These are phyloP conservation scores for Teunomyces pallodes DNA, from an alignment of 805 yeast genomes.

Conservation along the genomic window DNA sequence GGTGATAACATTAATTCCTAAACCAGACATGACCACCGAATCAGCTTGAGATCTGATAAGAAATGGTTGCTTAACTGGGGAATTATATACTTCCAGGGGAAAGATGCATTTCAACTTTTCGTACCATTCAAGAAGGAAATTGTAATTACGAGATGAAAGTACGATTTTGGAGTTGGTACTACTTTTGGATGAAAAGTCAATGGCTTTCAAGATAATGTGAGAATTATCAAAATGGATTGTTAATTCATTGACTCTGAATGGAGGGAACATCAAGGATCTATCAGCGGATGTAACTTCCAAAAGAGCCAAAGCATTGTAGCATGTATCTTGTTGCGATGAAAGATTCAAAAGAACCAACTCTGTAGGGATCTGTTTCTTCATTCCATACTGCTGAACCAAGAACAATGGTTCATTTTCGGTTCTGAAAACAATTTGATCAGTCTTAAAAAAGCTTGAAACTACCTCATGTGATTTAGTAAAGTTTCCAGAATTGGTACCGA, in stretches of 20 bases:
- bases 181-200: conserved; percentile 16
- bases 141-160: conserved; percentile 11
- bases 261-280: conserved; percentile 40
- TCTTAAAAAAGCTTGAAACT: conserved; percentile 39
- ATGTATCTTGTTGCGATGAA: conserved; percentile 11
- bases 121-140: conserved; percentile 28
- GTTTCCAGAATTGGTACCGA: conserved; percentile 15
- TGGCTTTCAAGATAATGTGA: conserved; percentile 9
- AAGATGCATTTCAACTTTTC: conserved; percentile 30
- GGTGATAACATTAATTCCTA: conserved; percentile 30
- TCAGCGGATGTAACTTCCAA: conserved; percentile 18
- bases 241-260: conserved; percentile 39
- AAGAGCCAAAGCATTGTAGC: conserved; percentile 38
- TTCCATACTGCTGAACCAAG: conserved; percentile 8
- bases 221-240: conserved; percentile 17
- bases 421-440: conserved; percentile 35
- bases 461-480: conserved; percentile 7
- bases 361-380: conserved; percentile 8
- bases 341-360: conserved; percentile 38
- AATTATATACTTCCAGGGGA: conserved; percentile 26
- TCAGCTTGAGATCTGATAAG: conserved; percentile 15
- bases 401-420: conserved; percentile 21
- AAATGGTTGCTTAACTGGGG: conserved; percentile 20
- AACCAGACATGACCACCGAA: conserved; percentile 24
- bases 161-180: conserved; percentile 18